These are phyloP conservation scores for Logfia minima DNA, from an alignment of 129 eudicot species.

Conservation along the genomic window DNA sequence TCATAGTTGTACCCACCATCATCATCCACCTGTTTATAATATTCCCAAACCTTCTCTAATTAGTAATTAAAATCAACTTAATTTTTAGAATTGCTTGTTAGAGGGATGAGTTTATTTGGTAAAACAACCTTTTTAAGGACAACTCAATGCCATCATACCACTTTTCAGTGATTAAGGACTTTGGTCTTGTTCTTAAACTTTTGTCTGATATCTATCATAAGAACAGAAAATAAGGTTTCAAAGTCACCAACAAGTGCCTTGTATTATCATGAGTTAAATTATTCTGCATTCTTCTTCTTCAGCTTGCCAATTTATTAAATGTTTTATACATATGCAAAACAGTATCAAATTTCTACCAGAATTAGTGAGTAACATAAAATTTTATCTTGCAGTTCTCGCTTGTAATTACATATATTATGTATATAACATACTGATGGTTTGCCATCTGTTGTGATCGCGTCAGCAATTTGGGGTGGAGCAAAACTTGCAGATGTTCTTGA, in stretches of 20 bases:
- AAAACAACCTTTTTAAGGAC: slow-evolving; percentile 5
- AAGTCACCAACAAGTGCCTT: slow-evolving; percentile 1
- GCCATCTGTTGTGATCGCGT: slow-evolving; percentile 10
- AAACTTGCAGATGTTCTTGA: slow-evolving; percentile 95
- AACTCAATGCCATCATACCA: slow-evolving; percentile 6
- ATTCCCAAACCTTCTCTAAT: neutral
- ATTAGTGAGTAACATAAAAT: neutral
- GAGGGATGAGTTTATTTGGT: slow-evolving; percentile 11
- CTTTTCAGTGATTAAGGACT: slow-evolving; percentile 1
- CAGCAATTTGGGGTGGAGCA: slow-evolving; percentile 99
- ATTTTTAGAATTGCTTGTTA: neutral
- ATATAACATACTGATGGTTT: slow-evolving; percentile 6
- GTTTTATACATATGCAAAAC: neutral
- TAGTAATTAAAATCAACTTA: neutral
- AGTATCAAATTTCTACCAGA: neutral
- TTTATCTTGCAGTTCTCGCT: neutral
- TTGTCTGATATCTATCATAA: neutral
- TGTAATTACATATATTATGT: neutral
- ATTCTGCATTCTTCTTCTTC: neutral
- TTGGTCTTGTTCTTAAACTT: neutral
- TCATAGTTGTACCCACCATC: neutral
- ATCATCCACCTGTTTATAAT: neutral
- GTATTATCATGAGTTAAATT: neutral
- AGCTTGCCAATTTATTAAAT: neutral
- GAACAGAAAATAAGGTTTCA: neutral